Evolutionary conservation across 495 filamentous ascomycete species (phyloP).

Genomic region (Aeminium ludgeri): DNA sequence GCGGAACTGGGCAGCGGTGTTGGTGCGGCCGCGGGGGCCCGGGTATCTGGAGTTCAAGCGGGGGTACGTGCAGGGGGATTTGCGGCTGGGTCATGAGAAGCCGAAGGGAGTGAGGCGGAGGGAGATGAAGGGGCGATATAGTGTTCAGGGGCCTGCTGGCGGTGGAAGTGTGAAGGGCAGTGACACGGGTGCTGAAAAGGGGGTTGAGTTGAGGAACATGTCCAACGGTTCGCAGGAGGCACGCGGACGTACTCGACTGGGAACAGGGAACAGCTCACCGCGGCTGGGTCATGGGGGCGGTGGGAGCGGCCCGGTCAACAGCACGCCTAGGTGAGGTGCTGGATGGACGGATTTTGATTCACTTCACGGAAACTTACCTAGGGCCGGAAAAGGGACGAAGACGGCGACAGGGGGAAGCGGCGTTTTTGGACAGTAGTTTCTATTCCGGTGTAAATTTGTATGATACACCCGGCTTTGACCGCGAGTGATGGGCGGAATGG

Average conservation of each 20-base stretch:
- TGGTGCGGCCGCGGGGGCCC: slow-evolving; percentile 69
- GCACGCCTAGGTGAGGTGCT: not conserved
- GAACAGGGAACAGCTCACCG: not conserved
- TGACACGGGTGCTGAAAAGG: not conserved
- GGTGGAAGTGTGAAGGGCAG: not conserved
- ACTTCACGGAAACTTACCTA: no score
- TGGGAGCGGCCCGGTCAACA: not conserved
- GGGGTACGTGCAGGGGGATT: slow-evolving; percentile 62
- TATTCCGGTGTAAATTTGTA: no score
- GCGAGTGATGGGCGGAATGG: no score
- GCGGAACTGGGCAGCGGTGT: slow-evolving; percentile 66
- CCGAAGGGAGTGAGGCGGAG: slow-evolving; percentile 33
- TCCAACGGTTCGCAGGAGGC: not conserved
- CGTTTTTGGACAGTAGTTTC: no score
- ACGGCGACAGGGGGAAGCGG: no score
- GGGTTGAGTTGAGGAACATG: slow-evolving; percentile 8
- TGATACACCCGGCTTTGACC: no score
- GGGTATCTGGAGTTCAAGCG: slow-evolving; percentile 81
- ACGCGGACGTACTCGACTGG: not conserved
- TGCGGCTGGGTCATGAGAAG: slow-evolving; percentile 46
- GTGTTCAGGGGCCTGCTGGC: not conserved
- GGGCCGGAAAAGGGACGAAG: no score
- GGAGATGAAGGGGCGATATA: slow-evolving; percentile 19
- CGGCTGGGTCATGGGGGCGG: not conserved
- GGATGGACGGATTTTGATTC: not conserved